phyloP scores from a whole-genome alignment of 1,284 basidiomycete species.

The Ustilago hordei region DNA sequence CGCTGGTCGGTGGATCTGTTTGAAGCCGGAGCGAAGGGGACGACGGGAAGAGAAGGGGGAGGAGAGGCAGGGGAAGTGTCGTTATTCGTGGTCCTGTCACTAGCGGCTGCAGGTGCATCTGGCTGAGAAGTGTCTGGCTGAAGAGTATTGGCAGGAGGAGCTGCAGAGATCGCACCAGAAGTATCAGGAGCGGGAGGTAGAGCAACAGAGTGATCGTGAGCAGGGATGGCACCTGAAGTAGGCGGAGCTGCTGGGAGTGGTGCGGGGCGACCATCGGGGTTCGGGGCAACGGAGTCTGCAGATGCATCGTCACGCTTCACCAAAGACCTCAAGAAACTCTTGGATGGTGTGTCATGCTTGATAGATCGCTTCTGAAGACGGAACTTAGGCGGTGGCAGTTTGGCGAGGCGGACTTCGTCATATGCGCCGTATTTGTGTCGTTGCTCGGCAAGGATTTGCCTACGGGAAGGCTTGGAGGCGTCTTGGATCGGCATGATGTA shows the following conservation, averaged over 20 bases:
- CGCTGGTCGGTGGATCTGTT: neutral
- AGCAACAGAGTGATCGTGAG: neutral
- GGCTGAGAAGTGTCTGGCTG: neutral
- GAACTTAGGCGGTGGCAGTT: neutral
- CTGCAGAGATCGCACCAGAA: neutral
- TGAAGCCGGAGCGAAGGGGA: neutral
- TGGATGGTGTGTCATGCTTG: neutral
- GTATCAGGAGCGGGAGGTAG: neutral
- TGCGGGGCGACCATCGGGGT: neutral
- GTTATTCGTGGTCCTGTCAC: constrained; percentile 16
- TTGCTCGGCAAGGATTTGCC: constrained; percentile 15
- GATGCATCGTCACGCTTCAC: neutral
- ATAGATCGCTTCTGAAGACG: neutral
- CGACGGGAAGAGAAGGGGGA: neutral
- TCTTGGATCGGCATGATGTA: constrained; percentile 22
- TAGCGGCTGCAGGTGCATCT: neutral
- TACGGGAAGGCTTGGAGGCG: constrained; percentile 14
- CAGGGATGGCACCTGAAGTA: neutral
- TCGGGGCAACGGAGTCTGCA: neutral
- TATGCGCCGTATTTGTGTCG: constrained; percentile 31
- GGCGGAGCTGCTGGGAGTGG: neutral
- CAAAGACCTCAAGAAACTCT: neutral
- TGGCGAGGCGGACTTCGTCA: constrained; percentile 17
- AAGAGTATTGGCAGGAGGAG: neutral
- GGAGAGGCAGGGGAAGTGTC: constrained; percentile 5